Evolutionary conservation across 2,329 filamentous ascomycete species (phyloP), one percentile per base, ranked within the genome.

Genomic region (Thielaviopsis euricoi): DNA sequence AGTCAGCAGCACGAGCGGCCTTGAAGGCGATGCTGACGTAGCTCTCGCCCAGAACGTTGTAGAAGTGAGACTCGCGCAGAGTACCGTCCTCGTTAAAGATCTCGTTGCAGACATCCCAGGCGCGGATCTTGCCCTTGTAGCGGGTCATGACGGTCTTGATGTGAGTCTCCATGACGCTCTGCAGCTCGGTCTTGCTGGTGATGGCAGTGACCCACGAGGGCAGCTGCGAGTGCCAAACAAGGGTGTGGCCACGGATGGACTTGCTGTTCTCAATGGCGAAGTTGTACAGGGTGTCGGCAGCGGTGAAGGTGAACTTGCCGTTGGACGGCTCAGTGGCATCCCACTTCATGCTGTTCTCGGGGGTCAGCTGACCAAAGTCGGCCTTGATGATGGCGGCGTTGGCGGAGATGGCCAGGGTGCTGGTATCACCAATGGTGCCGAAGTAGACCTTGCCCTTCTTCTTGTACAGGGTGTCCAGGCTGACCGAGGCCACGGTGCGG

Each of bases 271-370:
- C 82, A 53, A 66, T 62, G 9, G 81, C 82, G 68, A 73, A 85
- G 67, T 80, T 68, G 60, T 84, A 79, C 9, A 83, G 73, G 65
- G 75, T 74, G 67, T 85, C 82, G 13, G 79, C 75, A n/a, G 68
- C 69, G 17, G 64, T 66, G 63, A 81, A 83, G 62, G 71, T 80
- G 74, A 81, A 86, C 1, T 63, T 65, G 60, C 74, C 75, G 60
- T 72, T 70, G 26, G 66, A 65, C n/a, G 64, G 65, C 67, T 84
- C 71, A 19, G 73, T 73, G 37, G 76, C 70, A 63, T 84, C 79
- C 82, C 82, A 86, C 70, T 86, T 86, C 77, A 85, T 83, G 65
- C 74, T 79, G 73, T 87, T 86, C 72, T 86, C 83, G 1, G 78
- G 76, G 0, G 82, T 85, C 22, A 86, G 71, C 66, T 81, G 77